Conservation (phyloP, 2,329 filamentous ascomycete genomes). For the Lachnellula willkommii region DNA sequence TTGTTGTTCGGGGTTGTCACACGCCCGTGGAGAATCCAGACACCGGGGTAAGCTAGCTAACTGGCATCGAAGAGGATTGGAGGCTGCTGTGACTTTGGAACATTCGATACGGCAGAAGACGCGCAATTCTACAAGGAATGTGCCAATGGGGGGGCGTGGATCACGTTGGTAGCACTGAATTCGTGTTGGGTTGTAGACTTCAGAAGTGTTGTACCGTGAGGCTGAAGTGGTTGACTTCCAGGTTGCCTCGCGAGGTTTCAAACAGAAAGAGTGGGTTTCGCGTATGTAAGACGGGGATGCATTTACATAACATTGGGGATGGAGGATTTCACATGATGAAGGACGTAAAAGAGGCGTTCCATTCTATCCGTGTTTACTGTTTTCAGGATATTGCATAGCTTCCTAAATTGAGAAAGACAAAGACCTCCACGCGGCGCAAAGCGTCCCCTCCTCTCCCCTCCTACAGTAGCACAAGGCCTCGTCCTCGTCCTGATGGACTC, state of each 20-base stretch:
- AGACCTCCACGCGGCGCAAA: too few relatives aligned
- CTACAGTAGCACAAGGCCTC: background rate
- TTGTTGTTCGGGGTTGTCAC: slow-evolving; percentile 6
- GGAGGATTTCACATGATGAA: background rate
- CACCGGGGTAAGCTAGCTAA: slow-evolving; percentile 10
- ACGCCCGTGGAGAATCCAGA: slow-evolving; percentile 21
- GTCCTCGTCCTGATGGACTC: background rate
- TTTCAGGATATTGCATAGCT: too few relatives aligned
- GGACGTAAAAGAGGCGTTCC: background rate
- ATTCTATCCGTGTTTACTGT: background rate
- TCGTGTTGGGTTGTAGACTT: background rate
- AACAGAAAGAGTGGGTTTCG: background rate
- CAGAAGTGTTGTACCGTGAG: slow-evolving; percentile 9
- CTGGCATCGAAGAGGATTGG: slow-evolving; percentile 17
- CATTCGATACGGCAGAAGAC: background rate
- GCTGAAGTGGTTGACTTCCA: slow-evolving; percentile 16
- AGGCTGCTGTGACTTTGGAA: background rate
- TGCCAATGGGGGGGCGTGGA: background rate
- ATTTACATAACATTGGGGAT: background rate
- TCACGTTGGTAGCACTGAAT: slow-evolving; percentile 2
- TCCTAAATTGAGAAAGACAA: too few relatives aligned
- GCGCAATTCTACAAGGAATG: background rate
- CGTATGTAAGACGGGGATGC: background rate
- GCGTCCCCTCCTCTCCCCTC: too few relatives aligned
- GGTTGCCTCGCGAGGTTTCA: slow-evolving; percentile 17